phyloP scores from a whole-genome alignment of 23 red algal species.

The Chondrus crispus region DNA sequence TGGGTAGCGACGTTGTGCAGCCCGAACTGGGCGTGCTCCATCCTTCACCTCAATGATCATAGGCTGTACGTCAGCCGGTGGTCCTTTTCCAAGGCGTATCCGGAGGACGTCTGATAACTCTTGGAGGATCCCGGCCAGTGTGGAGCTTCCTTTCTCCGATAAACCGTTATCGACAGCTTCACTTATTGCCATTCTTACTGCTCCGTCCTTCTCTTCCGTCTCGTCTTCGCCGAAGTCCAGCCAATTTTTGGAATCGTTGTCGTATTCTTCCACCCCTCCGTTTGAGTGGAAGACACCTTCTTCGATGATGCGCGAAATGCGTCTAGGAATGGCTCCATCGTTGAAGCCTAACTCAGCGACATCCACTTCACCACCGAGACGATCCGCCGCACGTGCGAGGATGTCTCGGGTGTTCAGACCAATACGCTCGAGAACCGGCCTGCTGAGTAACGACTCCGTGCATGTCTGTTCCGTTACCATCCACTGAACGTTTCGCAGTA shows the following conservation, averaged over 20 bases:
- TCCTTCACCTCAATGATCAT: background rate
- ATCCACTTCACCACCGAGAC: background rate
- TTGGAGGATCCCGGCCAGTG: background rate
- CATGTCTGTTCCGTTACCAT: background rate
- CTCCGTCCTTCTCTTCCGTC: background rate
- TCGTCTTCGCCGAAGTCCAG: background rate
- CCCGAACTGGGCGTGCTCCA: background rate
- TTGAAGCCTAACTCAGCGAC: no score
- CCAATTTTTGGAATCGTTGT: background rate
- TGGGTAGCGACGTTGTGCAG: background rate
- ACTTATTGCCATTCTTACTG: background rate
- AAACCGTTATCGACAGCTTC: background rate
- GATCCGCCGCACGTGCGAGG: background rate
- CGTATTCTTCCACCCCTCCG: no score
- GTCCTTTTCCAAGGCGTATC: background rate
- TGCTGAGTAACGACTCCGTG: background rate
- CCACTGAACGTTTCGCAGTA: constrained; percentile 6
- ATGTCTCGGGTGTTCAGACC: constrained; percentile 1
- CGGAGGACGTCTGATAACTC: constrained; percentile 15
- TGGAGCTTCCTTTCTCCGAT: background rate
- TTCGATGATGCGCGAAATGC: background rate
- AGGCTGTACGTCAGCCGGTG: constrained; percentile 7
- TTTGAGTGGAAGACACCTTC: background rate
- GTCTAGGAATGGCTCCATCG: no score
- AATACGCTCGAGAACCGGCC: background rate